These are phyloP conservation scores for Zelonia costaricensis DNA, from an alignment of 208 protist species.

Conservation along the genomic window DNA sequence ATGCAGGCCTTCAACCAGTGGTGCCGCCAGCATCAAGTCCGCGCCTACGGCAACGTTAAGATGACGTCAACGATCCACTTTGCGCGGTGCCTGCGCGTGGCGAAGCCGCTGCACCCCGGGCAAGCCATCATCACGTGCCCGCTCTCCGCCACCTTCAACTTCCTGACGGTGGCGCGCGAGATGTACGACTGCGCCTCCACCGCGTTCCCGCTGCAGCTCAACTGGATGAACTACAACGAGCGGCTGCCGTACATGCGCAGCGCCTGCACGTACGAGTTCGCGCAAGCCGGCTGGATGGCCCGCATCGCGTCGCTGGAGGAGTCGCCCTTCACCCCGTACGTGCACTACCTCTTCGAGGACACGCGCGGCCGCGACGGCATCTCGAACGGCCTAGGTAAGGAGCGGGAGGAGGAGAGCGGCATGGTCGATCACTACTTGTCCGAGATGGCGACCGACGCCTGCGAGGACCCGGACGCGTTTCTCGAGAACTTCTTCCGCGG, in stretches of 20 bases:
- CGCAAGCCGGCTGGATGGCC: constrained; percentile 74
- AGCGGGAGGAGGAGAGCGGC: constrained; percentile 73
- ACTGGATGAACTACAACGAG: constrained; percentile 91
- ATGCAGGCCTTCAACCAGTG: constrained; percentile 69
- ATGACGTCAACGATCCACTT: constrained; percentile 74
- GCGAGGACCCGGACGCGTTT: constrained; percentile 85
- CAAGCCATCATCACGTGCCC: constrained; percentile 81
- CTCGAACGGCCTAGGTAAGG: constrained; percentile 68
- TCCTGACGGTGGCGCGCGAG: constrained; percentile 65
- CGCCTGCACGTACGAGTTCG: constrained; percentile 58
- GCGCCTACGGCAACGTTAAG: constrained; percentile 72
- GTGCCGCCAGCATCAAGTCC: constrained; percentile 65
- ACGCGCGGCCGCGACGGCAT: constrained; percentile 83
- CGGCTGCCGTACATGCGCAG: constrained; percentile 56
- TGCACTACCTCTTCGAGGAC: constrained; percentile 82
- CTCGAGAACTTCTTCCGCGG: constrained; percentile 77
- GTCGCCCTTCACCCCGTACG: constrained; percentile 69
- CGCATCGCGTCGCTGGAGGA: constrained; percentile 80
- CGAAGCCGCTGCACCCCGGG: constrained; percentile 50
- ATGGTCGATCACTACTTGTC: constrained; percentile 79
- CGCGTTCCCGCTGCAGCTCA: constrained; percentile 73
- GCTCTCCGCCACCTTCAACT: constrained; percentile 74
- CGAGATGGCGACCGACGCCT: constrained; percentile 84
- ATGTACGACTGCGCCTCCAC: constrained; percentile 47
- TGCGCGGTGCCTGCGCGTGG: constrained; percentile 70